phyloP scores from a whole-genome alignment of 2,329 filamentous ascomycete genomes.

The Stemphylium vesicarium region DNA sequence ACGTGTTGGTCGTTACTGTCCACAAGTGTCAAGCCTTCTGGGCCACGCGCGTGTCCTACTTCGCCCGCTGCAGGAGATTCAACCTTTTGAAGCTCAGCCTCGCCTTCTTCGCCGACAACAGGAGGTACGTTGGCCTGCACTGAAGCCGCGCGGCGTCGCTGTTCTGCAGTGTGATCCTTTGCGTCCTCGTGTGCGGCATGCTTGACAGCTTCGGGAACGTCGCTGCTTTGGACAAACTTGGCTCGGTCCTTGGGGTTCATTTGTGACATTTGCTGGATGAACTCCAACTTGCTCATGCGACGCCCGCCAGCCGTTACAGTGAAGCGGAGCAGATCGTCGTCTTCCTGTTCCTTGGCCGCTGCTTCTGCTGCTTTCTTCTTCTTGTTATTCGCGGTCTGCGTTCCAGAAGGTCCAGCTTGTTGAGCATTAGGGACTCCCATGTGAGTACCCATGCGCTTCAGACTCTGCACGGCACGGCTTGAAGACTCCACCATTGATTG shows the following conservation, averaged over 20 bases:
- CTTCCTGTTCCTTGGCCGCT: conserved; percentile 58
- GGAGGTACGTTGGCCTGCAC: conserved; percentile 36
- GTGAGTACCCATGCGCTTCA: conserved; percentile 62
- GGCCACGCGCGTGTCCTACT: conserved; percentile 37
- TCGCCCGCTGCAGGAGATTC: conserved; percentile 34
- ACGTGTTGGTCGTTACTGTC: conserved; percentile 55
- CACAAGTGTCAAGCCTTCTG: conserved; percentile 52
- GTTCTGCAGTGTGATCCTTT: conserved; percentile 42
- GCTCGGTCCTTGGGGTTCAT: conserved; percentile 71
- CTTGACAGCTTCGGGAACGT: conserved; percentile 57
- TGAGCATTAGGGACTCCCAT: conserved; percentile 50
- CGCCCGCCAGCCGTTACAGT: conserved; percentile 75
- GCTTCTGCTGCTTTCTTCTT: conserved; percentile 27
- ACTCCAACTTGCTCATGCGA: conserved; percentile 81
- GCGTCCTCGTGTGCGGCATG: conserved; percentile 54
- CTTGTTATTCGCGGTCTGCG: conserved; percentile 25
- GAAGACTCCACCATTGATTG: conserved; percentile 39
- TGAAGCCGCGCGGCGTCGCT: conserved; percentile 35
- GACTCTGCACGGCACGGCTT: conserved; percentile 51
- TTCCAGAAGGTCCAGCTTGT: conserved; percentile 33
- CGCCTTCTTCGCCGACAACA: conserved; percentile 41
- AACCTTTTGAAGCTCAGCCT: conserved; percentile 43
- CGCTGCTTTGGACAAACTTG: conserved; percentile 55
- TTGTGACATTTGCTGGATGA: conserved; percentile 74
- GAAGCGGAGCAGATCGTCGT: conserved; percentile 76